These are phyloP conservation scores for Lippia alba DNA, from an alignment of 305 asterid species.

Conservation along the genomic window DNA sequence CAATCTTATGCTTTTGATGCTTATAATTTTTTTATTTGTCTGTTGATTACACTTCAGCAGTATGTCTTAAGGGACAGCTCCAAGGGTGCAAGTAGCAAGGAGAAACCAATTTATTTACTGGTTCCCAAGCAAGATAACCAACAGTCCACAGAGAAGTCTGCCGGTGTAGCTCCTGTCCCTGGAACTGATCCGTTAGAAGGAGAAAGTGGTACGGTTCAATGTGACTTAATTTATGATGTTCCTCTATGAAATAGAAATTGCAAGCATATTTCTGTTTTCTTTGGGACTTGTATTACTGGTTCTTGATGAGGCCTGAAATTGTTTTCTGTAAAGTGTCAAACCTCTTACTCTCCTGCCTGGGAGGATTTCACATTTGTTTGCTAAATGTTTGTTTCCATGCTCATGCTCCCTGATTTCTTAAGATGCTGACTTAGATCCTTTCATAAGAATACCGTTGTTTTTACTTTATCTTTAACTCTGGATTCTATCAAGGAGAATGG, in stretches of 20 bases:
- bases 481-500: no score
- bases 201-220: conserved; percentile 50
- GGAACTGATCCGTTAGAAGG: conserved; percentile 48
- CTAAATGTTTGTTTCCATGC: not conserved
- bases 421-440: conserved; percentile 15
- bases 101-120: conserved; percentile 46
- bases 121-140: conserved; percentile 56
- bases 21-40: conserved; percentile 13
- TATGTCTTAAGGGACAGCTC: conserved; percentile 61
- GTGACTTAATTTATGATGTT: conserved; percentile 8
- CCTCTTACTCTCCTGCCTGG: not conserved
- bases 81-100: conserved; percentile 53
- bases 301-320: conserved; percentile 4
- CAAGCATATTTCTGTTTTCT: not conserved
- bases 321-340: not conserved
- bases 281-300: conserved; percentile 14
- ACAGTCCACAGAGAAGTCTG: conserved; percentile 44
- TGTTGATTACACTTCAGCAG: conserved; percentile 46
- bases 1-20: conserved; percentile 31
- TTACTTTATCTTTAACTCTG: not conserved
- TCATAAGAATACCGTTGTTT: conserved; percentile 8
- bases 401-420: conserved; percentile 14
- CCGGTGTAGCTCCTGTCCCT: conserved; percentile 37
- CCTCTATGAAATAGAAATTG: not conserved
- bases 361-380: not conserved